phyloP scores from a whole-genome alignment of 257 asterid genomes.

The Solanum appendiculatum region DNA sequence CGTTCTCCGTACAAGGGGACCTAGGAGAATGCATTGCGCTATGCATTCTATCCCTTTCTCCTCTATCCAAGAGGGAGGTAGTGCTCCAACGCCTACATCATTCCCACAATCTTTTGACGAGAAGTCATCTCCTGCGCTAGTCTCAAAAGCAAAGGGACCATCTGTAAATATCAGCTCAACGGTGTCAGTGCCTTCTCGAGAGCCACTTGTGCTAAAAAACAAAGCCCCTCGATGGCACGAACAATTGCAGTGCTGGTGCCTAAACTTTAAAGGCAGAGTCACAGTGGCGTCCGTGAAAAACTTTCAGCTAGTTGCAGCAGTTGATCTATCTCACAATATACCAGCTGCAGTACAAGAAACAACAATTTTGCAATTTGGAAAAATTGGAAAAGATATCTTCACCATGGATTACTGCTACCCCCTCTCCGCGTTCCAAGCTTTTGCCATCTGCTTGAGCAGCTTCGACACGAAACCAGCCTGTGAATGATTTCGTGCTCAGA shows the following conservation, averaged over 20 bases:
- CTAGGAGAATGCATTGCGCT: constrained; percentile 12
- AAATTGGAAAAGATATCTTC: constrained; percentile 12
- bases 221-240: constrained; percentile 17
- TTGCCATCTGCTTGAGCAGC: constrained; percentile 16
- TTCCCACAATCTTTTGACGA: not conserved
- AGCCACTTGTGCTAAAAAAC: constrained; percentile 9
- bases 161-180: not conserved
- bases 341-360: constrained; percentile 10
- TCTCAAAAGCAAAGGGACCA: not conserved
- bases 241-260: constrained; percentile 17
- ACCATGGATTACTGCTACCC: constrained; percentile 17
- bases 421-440: constrained; percentile 15
- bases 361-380: constrained; percentile 12
- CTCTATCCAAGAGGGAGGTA: constrained; percentile 7
- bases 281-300: constrained; percentile 16
- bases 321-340: not conserved
- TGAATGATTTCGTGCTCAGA: not conserved
- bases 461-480: constrained; percentile 11
- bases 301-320: constrained; percentile 7
- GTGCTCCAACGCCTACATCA: constrained; percentile 8
- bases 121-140: not conserved
- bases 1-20: constrained; percentile 15
- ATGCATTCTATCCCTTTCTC: constrained; percentile 12
- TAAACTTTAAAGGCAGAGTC: constrained; percentile 9
- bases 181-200: not conserved